Evolutionary conservation across 768 basidiomycete species (phyloP).

Genomic region (Neoboletus subvelutipes): DNA sequence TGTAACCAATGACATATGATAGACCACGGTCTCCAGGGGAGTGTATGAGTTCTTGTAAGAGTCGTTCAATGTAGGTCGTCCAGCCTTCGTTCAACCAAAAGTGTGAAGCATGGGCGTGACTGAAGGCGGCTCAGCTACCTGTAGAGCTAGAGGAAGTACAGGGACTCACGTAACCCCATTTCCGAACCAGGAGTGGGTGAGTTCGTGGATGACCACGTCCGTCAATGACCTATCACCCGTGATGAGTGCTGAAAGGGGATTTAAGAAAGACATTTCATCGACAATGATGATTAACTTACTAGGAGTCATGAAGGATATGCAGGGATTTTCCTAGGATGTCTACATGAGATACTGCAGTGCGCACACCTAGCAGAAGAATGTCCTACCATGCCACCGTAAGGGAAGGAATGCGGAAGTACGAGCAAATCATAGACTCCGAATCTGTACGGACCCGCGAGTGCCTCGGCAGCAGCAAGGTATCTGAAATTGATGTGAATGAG

Average conservation of each 20-base stretch:
- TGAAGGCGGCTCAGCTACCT: conserved; percentile 16
- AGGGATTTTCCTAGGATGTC: conserved; percentile 74
- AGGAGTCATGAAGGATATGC: conserved; percentile 85
- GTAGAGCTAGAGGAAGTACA: not conserved
- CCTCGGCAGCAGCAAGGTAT: conserved; percentile 72
- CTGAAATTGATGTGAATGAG: conserved; percentile 34
- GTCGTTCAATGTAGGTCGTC: conserved; percentile 91
- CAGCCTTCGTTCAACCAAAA: conserved; percentile 94
- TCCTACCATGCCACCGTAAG: conserved; percentile 83
- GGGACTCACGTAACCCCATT: conserved; percentile 74
- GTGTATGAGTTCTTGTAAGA: conserved; percentile 68
- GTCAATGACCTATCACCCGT: conserved; percentile 85
- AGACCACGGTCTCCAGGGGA: conserved; percentile 78
- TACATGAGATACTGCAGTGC: not conserved
- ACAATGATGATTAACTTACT: conserved; percentile 43
- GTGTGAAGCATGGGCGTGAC: conserved; percentile 71
- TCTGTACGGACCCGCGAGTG: conserved; percentile 68
- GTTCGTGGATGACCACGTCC: conserved; percentile 87
- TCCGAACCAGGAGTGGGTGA: conserved; percentile 90
- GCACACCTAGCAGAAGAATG: not conserved
- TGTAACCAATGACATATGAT: conserved; percentile 73
- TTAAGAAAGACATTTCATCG: not conserved
- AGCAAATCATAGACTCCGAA: conserved; percentile 91
- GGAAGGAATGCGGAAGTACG: conserved; percentile 88
- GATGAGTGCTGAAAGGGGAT: conserved; percentile 55